Conservation (phyloP, 176 grass and related monocot species). For the Aegilops bicornis region DNA sequence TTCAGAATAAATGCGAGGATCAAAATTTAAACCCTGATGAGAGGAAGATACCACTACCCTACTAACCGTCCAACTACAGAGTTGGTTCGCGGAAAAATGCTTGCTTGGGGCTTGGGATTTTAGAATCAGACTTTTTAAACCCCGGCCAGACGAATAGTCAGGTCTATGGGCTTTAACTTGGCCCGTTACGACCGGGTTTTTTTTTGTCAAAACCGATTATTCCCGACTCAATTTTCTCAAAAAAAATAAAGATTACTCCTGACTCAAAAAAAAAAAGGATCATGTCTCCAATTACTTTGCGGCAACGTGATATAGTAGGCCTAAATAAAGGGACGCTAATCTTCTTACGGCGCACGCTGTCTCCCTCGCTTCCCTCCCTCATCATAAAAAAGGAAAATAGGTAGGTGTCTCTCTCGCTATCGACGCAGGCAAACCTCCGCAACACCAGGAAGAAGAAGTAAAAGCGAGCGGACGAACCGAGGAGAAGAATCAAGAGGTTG, state of each 20-base stretch:
- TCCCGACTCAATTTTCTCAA: too few species aligned
- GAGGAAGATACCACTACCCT: too few species aligned
- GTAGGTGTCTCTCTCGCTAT: too few species aligned
- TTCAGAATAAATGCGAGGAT: too few species aligned
- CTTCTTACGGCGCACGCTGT: constrained; percentile 4
- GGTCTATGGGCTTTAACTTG: neutral
- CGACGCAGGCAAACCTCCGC: neutral
- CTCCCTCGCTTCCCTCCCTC: neutral
- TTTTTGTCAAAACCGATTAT: neutral
- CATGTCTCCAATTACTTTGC: neutral
- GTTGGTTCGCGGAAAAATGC: too few species aligned
- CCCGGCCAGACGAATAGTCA: neutral
- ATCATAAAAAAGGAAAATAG: too few species aligned
- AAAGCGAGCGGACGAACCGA: neutral
- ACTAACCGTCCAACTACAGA: too few species aligned
- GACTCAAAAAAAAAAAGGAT: neutral
- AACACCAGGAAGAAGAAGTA: neutral
- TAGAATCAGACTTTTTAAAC: neutral
- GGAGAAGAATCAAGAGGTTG: neutral
- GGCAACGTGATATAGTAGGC: neutral
- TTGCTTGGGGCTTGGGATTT: too few species aligned
- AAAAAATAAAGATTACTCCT: too few species aligned
- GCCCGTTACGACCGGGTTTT: neutral
- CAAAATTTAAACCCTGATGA: too few species aligned
- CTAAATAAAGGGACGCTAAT: constrained; percentile 19